phyloP scores from a whole-genome alignment of 2,329 filamentous ascomycete species.

The Orbilia quercus region DNA sequence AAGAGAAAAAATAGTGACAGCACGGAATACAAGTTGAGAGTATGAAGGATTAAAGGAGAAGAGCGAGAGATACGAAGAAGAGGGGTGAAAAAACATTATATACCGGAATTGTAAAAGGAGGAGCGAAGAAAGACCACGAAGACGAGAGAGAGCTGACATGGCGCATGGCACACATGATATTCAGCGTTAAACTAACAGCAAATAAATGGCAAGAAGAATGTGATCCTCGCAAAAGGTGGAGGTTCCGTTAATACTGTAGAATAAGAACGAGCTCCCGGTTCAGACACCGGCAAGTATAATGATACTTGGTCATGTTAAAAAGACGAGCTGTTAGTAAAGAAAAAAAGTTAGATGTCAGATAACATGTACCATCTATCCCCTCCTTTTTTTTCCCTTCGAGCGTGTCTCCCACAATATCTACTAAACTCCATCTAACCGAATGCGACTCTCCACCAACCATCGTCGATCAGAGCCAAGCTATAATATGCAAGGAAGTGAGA shows the following conservation, averaged over 20 bases:
- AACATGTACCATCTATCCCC: conserved; percentile 7
- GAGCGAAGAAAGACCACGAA: conserved; percentile 2
- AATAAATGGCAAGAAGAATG: conserved; percentile 24
- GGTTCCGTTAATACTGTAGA: background rate
- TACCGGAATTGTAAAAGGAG: conserved; percentile 23
- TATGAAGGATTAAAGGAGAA: conserved; percentile 10
- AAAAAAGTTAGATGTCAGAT: conserved; percentile 22
- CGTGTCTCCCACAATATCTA: conserved; percentile 24
- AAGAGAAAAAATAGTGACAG: conserved; percentile 29
- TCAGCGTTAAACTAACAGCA: conserved; percentile 30
- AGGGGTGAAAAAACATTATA: conserved; percentile 24
- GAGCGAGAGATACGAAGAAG: conserved; percentile 14
- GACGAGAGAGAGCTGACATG: conserved; percentile 38
- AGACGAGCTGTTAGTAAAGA: conserved; percentile 28
- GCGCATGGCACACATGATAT: conserved; percentile 55
- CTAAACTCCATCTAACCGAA: conserved; percentile 28
- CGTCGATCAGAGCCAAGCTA: conserved; percentile 38
- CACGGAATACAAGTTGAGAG: conserved; percentile 4
- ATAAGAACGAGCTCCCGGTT: conserved; percentile 10
- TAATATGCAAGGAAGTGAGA: conserved; percentile 35
- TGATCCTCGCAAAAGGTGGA: conserved; percentile 7
- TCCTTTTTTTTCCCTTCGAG: conserved; percentile 13
- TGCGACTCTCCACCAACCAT: conserved; percentile 39
- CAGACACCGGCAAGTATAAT: conserved; percentile 23
- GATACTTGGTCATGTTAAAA: conserved; percentile 25